Percentiles rank a stretch among this genome's conserved stretches.
These are phyloP conservation scores for Neotropicomus parvogracilis DNA, from an alignment of 1,284 basidiomycete genomes.

Conservation along the genomic window DNA sequence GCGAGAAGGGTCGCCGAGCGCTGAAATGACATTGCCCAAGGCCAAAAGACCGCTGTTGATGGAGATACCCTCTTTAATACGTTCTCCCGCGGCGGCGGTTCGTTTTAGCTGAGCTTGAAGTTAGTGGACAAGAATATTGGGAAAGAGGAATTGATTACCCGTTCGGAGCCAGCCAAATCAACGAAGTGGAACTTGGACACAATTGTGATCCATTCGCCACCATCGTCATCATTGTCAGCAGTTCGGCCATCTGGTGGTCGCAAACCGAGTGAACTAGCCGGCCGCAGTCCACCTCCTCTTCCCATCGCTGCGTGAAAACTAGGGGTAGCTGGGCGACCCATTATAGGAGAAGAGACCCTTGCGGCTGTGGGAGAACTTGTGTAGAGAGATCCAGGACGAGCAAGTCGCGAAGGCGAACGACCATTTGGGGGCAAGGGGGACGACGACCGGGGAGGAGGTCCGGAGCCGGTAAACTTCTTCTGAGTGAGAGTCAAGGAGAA, in stretches of 20 bases:
- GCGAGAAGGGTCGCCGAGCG: conserved; percentile 89
- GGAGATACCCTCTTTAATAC: conserved; percentile 95
- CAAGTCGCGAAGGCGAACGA: conserved; percentile 74
- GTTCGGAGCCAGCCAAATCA: conserved; percentile 93
- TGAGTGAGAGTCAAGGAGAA: conserved; percentile 94
- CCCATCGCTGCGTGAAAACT: conserved; percentile 71
- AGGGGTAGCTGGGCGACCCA: conserved; percentile 70
- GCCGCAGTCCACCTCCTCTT: conserved; percentile 63
- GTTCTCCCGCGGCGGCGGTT: conserved; percentile 89
- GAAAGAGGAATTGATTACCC: conserved; percentile 49
- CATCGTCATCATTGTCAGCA: conserved; percentile 52
- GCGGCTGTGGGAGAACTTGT: conserved; percentile 37
- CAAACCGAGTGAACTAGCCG: conserved; percentile 67
- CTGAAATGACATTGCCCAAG: conserved; percentile 97
- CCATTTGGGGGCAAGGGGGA: conserved; percentile 69
- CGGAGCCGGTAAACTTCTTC: conserved; percentile 71
- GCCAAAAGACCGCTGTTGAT: conserved; percentile 97
- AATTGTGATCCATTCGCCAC: conserved; percentile 83
- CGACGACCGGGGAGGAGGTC: conserved; percentile 64
- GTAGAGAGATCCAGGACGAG: conserved; percentile 71
- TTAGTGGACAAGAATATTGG: conserved; percentile 13
- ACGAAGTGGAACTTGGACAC: conserved; percentile 99
- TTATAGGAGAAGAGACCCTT: conserved; percentile 69
- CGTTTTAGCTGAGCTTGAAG: conserved; percentile 69
- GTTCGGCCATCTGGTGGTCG: conserved; percentile 48